Base-by-base conservation (phyloP, 768 basidiomycete genomes). In the Podaxis sp. region DNA sequence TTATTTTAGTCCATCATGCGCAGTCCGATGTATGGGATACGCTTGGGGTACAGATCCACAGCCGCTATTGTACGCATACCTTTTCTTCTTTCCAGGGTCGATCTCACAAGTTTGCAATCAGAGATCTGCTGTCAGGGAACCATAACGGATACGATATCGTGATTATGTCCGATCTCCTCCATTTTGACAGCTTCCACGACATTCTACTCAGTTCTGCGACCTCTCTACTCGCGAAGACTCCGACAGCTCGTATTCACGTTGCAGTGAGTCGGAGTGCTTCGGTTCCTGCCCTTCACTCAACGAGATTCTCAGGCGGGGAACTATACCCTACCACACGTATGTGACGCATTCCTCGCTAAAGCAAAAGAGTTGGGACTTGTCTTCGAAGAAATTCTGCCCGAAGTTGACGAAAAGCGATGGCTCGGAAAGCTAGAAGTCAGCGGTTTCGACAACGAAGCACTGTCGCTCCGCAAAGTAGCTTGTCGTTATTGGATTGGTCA, bases 91-190 rank as follows among this genome's bases (percentile, higher is more conserved):
- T 24, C 50, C 55, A 5, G 17, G 22, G 46, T 53, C 44, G 2
- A 48, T 33, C 46, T 28, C 28, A 24, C 24, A 37, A 33, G 52
- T 4, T 41, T 26, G 15, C n/a, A 26, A 12, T 17, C 57, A 74
- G 72, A 48, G 62, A 69, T 26, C 33, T 73, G 4, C 52, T 72
- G 28, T 66, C 57, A 22, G 62, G 66, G n/a, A 51, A 55, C 26
- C 28, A 53, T 40, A 49, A 58, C 4, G 80, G 77, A 57, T 90
- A 80, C 70, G 87, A 90, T 66, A 67, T 82, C 17, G 76, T 91
- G 55, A 81, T 92, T 61, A 78, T 89, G 52, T 90, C 88, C 2
- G 89, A 92, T 74, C 77, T 93, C 11, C 78, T 92, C 26, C 87
- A 90, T 72, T 90, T 91, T 69, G 77, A 84, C 68, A 67, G 68